These are phyloP conservation scores for Fusarium sambucinum DNA, from an alignment of 2,329 filamentous ascomycete genomes.

Conservation along the genomic window DNA sequence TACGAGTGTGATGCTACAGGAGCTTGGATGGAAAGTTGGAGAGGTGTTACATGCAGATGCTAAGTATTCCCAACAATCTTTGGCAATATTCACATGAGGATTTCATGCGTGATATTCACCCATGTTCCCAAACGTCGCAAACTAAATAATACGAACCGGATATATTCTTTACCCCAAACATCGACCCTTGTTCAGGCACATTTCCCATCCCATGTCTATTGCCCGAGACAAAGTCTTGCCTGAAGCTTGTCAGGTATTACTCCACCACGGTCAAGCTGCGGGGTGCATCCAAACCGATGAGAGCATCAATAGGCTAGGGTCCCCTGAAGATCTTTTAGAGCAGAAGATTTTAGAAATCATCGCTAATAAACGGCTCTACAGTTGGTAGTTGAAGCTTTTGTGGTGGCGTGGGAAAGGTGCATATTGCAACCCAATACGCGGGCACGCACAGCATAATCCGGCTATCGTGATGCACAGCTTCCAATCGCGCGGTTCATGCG, in stretches of 20 bases:
- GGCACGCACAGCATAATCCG: background rate
- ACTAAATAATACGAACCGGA: slow-evolving; percentile 20
- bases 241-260: slow-evolving; percentile 13
- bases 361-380: background rate
- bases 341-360: background rate
- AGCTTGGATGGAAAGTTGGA: slow-evolving; percentile 31
- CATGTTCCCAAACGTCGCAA: too few species aligned
- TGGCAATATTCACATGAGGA: background rate
- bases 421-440: background rate
- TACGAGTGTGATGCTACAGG: slow-evolving; percentile 16
- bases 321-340: slow-evolving; percentile 31
- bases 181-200: slow-evolving; percentile 4
- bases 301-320: slow-evolving; percentile 11
- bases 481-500: slow-evolving; percentile 43
- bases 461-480: slow-evolving; percentile 3
- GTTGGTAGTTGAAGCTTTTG: background rate
- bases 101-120: background rate
- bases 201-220: slow-evolving; percentile 13
- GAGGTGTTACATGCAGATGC: slow-evolving; percentile 30
- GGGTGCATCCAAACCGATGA: slow-evolving; percentile 38
- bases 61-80: background rate
- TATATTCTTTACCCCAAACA: slow-evolving; percentile 25
- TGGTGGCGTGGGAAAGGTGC: background rate
- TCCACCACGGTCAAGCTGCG: slow-evolving; percentile 40
- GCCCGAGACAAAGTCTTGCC: slow-evolving; percentile 18